Conservation (phyloP, 2,329 filamentous ascomycete genomes). For the Ustilaginoidea virens region DNA sequence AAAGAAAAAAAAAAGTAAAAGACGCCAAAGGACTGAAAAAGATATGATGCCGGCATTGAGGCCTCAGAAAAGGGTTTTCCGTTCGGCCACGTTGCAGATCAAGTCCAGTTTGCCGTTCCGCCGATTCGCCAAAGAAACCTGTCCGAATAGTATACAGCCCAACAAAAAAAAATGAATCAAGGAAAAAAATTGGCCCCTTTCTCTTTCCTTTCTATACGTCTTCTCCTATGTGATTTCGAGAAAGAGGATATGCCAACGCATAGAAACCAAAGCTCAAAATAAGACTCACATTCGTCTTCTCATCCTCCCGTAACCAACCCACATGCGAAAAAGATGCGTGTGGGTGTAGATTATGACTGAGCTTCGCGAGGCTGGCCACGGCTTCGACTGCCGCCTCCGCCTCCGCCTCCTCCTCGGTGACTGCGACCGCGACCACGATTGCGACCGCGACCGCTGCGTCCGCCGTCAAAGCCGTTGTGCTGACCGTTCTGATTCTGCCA, state of each 20-base stretch:
- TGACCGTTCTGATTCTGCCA: slow-evolving; percentile 25
- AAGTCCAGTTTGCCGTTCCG: slow-evolving; percentile 18
- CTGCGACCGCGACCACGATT: slow-evolving; percentile 24
- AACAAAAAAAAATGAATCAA: slow-evolving; percentile 16
- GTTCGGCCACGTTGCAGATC: slow-evolving; percentile 10
- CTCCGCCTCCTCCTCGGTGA: slow-evolving; percentile 19
- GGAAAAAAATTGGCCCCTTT: slow-evolving; percentile 10
- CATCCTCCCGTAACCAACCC: slow-evolving; percentile 1
- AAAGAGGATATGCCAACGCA: no score
- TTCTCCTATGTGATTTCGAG: no score
- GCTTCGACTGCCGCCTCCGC: slow-evolving; percentile 21
- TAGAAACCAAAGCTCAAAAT: no score
- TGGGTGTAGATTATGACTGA: slow-evolving; percentile 16
- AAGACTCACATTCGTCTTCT: slow-evolving; percentile 9
- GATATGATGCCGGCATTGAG: slow-evolving; percentile 1
- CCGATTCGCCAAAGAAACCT: slow-evolving; percentile 19
- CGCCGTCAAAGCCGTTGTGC: slow-evolving; percentile 19
- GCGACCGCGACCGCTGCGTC: slow-evolving; percentile 18
- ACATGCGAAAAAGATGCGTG: slow-evolving; percentile 9
- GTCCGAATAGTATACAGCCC: slow-evolving; percentile 28
- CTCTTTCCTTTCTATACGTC: not conserved
- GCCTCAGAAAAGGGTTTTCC: slow-evolving; percentile 1
- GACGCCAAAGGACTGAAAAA: not conserved
- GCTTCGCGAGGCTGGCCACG: slow-evolving; percentile 20
- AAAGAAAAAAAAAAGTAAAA: slow-evolving; percentile 5